phyloP scores from a whole-genome alignment of 306 rosid genomes.

The Sophora flavescens region DNA sequence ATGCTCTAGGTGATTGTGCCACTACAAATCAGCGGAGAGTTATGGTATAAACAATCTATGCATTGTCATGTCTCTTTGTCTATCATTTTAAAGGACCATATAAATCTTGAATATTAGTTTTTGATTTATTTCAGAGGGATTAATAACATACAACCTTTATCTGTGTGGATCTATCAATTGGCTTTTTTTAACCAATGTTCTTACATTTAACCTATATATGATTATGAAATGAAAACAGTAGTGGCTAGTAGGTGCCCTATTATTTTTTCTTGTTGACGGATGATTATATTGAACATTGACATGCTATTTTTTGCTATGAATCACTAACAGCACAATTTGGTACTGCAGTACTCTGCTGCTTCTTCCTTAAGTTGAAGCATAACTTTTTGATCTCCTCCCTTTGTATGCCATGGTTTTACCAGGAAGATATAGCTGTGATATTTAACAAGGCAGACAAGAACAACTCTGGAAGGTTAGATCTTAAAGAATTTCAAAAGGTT shows the following conservation, averaged over 20 bases:
- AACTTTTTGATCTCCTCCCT: neutral
- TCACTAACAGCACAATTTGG: neutral
- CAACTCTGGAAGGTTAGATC: constrained; percentile 72
- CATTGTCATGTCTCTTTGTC: neutral
- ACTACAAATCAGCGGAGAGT: constrained; percentile 91
- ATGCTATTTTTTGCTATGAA: neutral
- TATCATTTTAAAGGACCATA: neutral
- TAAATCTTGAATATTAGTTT: neutral
- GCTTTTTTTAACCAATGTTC: neutral
- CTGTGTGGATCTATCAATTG: neutral
- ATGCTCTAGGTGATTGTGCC: constrained; percentile 97
- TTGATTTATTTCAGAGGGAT: neutral
- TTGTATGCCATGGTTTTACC: constrained; percentile 37
- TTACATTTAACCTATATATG: constrained; percentile 5
- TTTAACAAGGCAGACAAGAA: constrained; percentile 80
- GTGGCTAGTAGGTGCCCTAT: neutral
- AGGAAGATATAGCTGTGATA: constrained; percentile 92
- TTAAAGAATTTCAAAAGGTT: constrained; percentile 66
- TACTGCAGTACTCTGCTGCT: neutral
- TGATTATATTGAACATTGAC: constrained; percentile 7
- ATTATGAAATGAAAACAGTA: constrained; percentile 1
- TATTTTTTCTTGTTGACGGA: neutral
- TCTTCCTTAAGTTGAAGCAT: neutral
- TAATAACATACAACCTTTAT: neutral
- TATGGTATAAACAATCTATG: constrained; percentile 61